Conservation (phyloP, 257 asterid species). For the Petrea volubilis region DNA sequence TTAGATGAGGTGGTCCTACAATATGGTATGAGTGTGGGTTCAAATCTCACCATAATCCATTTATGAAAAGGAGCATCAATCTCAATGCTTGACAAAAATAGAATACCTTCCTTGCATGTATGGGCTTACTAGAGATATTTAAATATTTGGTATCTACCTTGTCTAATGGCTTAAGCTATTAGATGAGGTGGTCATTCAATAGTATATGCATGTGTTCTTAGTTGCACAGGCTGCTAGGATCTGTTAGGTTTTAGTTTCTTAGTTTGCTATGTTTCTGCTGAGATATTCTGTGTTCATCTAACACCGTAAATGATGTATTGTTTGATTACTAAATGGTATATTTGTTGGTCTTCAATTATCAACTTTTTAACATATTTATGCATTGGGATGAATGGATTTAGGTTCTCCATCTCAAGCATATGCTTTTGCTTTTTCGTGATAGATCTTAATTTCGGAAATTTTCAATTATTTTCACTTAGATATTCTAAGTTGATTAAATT, state of each 20-base stretch:
- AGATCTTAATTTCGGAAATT: background rate
- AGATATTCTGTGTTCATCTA: background rate
- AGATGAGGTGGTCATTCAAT: too few species aligned
- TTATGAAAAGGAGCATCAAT: too few species aligned
- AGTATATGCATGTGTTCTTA: background rate
- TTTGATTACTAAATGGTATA: background rate
- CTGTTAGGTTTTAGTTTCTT: background rate
- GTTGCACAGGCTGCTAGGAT: background rate
- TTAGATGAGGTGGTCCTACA: too few species aligned
- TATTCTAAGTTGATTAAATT: background rate
- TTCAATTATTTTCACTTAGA: background rate
- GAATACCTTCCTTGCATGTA: too few species aligned
- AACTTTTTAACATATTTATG: conserved; percentile 4
- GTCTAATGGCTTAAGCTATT: too few species aligned
- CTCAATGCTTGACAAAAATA: too few species aligned
- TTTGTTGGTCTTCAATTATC: background rate
- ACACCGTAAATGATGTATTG: background rate
- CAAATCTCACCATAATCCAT: too few species aligned
- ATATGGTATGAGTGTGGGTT: too few species aligned
- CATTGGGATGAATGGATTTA: conserved; percentile 3
- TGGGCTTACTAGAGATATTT: too few species aligned
- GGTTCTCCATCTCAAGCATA: background rate
- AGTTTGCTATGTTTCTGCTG: background rate
- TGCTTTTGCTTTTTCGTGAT: background rate
- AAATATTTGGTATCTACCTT: too few species aligned